phyloP scores from a whole-genome alignment of 768 basidiomycete genomes.

The Tulasnella sp. region DNA sequence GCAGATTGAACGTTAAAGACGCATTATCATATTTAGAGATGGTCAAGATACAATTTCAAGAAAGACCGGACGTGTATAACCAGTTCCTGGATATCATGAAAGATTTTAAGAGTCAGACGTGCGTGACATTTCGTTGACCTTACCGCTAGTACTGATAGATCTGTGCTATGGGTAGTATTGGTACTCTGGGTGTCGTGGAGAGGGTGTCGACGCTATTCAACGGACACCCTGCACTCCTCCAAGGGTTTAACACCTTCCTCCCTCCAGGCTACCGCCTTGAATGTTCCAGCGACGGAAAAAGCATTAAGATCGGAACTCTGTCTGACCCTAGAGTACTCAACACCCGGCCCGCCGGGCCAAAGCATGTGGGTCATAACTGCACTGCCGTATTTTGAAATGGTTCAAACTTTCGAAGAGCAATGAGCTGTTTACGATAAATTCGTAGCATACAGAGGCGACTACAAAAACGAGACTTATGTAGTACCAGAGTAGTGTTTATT shows the following conservation, averaged over 20 bases:
- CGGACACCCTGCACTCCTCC: slow-evolving; percentile 87
- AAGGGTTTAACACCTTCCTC: slow-evolving; percentile 98
- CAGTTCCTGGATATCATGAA: slow-evolving; percentile 57
- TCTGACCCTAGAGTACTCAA: too few species aligned
- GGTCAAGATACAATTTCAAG: slow-evolving; percentile 43
- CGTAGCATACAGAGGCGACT: too few species aligned
- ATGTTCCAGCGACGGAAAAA: slow-evolving; percentile 40
- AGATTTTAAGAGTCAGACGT: slow-evolving; percentile 97
- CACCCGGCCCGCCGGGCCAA: too few species aligned
- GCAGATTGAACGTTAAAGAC: slow-evolving; percentile 39
- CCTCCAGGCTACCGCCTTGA: slow-evolving; percentile 95
- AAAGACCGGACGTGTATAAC: slow-evolving; percentile 40
- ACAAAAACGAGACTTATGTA: too few species aligned
- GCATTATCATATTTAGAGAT: slow-evolving; percentile 44
- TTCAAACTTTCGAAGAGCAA: too few species aligned
- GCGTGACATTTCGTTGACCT: slow-evolving; percentile 45
- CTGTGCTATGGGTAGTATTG: slow-evolving; percentile 63
- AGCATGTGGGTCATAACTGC: too few species aligned
- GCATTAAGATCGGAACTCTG: too few species aligned
- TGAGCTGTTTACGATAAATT: too few species aligned
- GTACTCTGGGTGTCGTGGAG: slow-evolving; percentile 95
- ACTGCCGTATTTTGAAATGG: too few species aligned
- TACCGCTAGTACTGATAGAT: not conserved
- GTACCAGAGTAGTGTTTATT: too few species aligned
- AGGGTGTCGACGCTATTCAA: slow-evolving; percentile 93